phyloP scores from a whole-genome alignment of 495 filamentous ascomycete species.

The Choiromyces venosus region DNA sequence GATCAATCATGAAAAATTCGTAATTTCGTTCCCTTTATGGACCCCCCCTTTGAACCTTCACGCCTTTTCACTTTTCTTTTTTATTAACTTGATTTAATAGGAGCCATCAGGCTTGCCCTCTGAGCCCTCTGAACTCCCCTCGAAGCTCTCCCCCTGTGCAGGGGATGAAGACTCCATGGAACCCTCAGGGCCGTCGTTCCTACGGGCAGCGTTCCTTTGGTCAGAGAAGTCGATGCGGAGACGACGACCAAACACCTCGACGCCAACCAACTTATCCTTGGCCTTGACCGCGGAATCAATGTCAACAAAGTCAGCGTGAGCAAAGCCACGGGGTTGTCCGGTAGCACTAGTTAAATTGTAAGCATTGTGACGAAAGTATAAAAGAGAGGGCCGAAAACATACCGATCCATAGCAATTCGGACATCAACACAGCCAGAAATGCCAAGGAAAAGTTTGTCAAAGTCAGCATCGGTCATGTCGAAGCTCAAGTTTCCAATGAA shows the following conservation, averaged over 20 bases:
- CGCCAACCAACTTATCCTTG: constrained; percentile 52
- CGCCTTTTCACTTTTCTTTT: background rate
- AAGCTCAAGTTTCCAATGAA: constrained; percentile 89
- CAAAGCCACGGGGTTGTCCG: constrained; percentile 82
- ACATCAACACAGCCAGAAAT: constrained; percentile 71
- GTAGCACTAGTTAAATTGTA: constrained; percentile 48
- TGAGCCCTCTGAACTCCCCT: background rate
- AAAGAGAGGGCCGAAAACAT: constrained; percentile 2
- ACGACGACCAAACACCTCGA: constrained; percentile 58
- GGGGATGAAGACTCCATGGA: constrained; percentile 1
- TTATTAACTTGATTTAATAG: constrained; percentile 3
- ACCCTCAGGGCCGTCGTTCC: constrained; percentile 6
- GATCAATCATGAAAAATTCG: background rate
- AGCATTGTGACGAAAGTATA: constrained; percentile 6
- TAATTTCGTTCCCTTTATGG: background rate
- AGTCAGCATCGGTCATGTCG: constrained; percentile 79
- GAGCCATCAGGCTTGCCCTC: background rate
- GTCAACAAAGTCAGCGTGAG: constrained; percentile 78
- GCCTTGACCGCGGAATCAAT: constrained; percentile 57
- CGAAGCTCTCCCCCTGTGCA: background rate
- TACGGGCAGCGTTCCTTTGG: constrained; percentile 6
- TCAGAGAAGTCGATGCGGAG: constrained; percentile 62
- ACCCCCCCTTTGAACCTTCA: background rate
- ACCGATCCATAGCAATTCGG: constrained; percentile 79
- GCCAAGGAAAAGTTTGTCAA: constrained; percentile 72